These are phyloP conservation scores for Eucalyptus polybractea DNA, from an alignment of 345 rosid genomes.

Conservation along the genomic window DNA sequence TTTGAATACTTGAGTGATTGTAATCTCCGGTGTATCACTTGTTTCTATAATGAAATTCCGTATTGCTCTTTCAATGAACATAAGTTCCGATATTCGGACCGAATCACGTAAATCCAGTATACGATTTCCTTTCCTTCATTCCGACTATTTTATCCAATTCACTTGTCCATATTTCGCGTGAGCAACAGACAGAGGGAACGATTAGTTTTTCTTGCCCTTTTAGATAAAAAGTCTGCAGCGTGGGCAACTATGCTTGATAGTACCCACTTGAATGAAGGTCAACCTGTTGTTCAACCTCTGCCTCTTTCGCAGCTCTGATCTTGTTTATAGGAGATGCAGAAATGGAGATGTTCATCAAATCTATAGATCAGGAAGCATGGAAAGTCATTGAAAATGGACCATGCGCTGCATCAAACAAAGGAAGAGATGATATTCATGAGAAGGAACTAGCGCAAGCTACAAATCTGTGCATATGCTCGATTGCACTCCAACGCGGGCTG, in stretches of 20 bases:
- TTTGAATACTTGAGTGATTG: accelerated
- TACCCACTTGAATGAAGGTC: neutral
- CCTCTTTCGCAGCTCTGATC: neutral
- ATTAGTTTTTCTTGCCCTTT: neutral
- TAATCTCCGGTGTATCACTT: accelerated
- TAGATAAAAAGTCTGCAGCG: neutral
- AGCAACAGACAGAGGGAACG: neutral
- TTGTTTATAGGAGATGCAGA: neutral
- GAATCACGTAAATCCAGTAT: accelerated
- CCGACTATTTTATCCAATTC: too few species aligned
- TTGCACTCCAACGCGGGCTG: neutral
- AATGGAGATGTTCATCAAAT: neutral
- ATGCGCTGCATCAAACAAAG: neutral
- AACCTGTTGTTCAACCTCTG: neutral
- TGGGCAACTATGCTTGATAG: neutral
- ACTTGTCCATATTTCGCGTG: accelerated
- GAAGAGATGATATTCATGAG: neutral
- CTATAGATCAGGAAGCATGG: neutral
- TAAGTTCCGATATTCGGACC: accelerated
- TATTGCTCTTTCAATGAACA: accelerated
- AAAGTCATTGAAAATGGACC: neutral
- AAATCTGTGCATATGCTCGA: neutral
- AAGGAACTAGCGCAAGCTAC: neutral
- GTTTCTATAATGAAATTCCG: accelerated
- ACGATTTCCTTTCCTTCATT: too few species aligned